Percentiles rank a stretch among this genome's conserved stretches.
These are phyloP conservation scores for Periconia digitata DNA, from an alignment of 2,329 filamentous ascomycete genomes.

Conservation along the genomic window DNA sequence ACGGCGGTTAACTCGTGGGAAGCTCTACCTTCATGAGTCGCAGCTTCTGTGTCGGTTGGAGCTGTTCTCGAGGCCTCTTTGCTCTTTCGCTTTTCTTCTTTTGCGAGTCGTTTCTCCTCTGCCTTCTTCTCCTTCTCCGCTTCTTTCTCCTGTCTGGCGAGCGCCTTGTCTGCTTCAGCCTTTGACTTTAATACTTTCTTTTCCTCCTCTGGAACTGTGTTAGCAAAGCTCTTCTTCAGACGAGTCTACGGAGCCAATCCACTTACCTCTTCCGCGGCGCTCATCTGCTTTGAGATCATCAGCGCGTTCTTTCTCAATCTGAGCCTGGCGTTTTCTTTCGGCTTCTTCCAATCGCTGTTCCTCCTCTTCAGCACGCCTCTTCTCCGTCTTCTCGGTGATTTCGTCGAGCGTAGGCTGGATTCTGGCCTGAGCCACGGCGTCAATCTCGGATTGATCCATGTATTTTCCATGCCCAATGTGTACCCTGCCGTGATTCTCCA, in stretches of 20 bases:
- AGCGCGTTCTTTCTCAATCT: slow-evolving; percentile 55
- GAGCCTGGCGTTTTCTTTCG: slow-evolving; percentile 62
- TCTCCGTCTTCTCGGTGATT: slow-evolving; percentile 76
- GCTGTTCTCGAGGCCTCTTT: slow-evolving; percentile 33
- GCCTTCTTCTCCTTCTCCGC: slow-evolving; percentile 53
- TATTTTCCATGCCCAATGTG: slow-evolving; percentile 81
- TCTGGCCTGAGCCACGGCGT: slow-evolving; percentile 74
- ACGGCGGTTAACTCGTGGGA: slow-evolving; percentile 21
- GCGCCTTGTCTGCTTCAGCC: slow-evolving; percentile 54
- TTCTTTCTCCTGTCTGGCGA: slow-evolving; percentile 41
- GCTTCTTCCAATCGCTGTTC: slow-evolving; percentile 66
- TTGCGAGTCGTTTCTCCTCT: slow-evolving; percentile 54
- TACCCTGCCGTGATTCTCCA: slow-evolving; percentile 58
- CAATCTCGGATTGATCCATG: slow-evolving; percentile 75
- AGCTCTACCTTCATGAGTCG: slow-evolving; percentile 8
- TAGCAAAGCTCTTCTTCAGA: too few relatives aligned
- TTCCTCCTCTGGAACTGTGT: slow-evolving; percentile 52
- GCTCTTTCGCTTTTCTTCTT: slow-evolving; percentile 58
- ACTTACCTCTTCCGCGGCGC: slow-evolving; percentile 60
- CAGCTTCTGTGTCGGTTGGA: slow-evolving; percentile 7
- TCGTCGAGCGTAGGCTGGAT: slow-evolving; percentile 84
- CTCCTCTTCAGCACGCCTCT: slow-evolving; percentile 66
- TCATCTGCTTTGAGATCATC: slow-evolving; percentile 50
- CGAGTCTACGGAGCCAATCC: not conserved
- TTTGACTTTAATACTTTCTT: slow-evolving; percentile 51